Evolutionary conservation across 2,329 filamentous ascomycete species (phyloP).

Genomic region (Fonsecaea multimorphosa): DNA sequence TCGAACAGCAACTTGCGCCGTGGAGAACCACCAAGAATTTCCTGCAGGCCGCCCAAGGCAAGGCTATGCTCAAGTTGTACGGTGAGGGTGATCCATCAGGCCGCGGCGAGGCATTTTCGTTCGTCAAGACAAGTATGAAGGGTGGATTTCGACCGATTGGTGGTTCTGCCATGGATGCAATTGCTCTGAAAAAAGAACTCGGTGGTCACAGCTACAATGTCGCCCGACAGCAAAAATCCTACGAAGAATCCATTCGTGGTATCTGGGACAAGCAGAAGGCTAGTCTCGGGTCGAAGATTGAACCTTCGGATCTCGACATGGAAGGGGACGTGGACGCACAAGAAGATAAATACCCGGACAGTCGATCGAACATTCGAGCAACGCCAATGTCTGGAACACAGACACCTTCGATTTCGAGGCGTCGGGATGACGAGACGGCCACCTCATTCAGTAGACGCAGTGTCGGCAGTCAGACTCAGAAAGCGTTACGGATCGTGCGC

Average conservation of each 20-base stretch:
- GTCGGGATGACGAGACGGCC: slow-evolving; percentile 74
- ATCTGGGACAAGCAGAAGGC: slow-evolving; percentile 91
- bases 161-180: slow-evolving; percentile 84
- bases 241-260: slow-evolving; percentile 85
- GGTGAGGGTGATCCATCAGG: slow-evolving; percentile 94
- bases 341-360: slow-evolving; percentile 51
- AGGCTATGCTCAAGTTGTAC: slow-evolving; percentile 95
- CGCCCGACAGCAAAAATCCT: slow-evolving; percentile 87
- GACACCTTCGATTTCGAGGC: slow-evolving; percentile 60
- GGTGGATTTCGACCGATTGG: slow-evolving; percentile 91
- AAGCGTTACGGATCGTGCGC: slow-evolving; percentile 67
- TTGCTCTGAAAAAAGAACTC: slow-evolving; percentile 77
- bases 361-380: slow-evolving; percentile 51
- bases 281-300: slow-evolving; percentile 74
- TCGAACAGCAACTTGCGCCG: slow-evolving; percentile 88
- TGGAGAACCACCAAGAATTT: slow-evolving; percentile 99
- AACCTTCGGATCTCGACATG: slow-evolving; percentile 73
- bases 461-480: slow-evolving; percentile 67
- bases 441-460: slow-evolving; percentile 79
- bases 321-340: slow-evolving; percentile 63
- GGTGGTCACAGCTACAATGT: slow-evolving; percentile 98
- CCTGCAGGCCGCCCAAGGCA: slow-evolving; percentile 87
- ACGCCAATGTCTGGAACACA: slow-evolving; percentile 71
- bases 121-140: slow-evolving; percentile 98
- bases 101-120: slow-evolving; percentile 91